These are phyloP conservation scores for Eimeria brunetti DNA, from an alignment of 169 alveolate genomes.

Conservation along the genomic window DNA sequence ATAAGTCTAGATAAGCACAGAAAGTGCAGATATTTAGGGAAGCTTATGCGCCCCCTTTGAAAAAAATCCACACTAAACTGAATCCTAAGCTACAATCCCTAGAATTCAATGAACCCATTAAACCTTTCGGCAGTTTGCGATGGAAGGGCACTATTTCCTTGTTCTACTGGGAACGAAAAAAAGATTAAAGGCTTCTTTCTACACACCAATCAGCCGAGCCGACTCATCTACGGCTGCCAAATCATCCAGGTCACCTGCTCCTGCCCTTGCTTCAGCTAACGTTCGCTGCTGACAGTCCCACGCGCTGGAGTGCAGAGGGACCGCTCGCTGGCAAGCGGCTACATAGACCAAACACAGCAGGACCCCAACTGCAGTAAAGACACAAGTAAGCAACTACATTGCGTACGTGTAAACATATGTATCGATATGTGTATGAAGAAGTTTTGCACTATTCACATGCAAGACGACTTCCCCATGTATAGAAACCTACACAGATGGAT, in stretches of 20 bases:
- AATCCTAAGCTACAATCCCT: not conserved
- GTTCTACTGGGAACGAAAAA: not conserved
- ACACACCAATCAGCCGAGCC: conserved; percentile 22
- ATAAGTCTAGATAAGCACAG: not conserved
- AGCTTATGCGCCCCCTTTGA: not conserved
- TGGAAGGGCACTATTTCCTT: not conserved
- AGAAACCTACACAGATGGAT: no score
- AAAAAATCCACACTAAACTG: not conserved
- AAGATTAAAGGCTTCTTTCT: not conserved
- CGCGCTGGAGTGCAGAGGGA: not conserved
- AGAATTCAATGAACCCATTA: not conserved
- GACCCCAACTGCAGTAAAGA: conserved; percentile 9
- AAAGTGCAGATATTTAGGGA: not conserved
- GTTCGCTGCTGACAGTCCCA: conserved; percentile 25
- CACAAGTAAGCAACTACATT: not conserved
- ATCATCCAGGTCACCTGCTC: conserved; percentile 20
- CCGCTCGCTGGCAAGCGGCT: conserved; percentile 3
- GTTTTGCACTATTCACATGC: not conserved
- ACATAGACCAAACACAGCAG: conserved; percentile 20
- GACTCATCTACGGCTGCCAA: conserved; percentile 42
- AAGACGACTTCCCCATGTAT: not conserved
- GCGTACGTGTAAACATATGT: not conserved
- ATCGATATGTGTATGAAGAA: not conserved
- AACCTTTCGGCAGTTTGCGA: not conserved
- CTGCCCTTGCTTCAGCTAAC: not conserved